phyloP scores from a whole-genome alignment of 2,329 filamentous ascomycete genomes.

The Colletotrichum higginsianum region DNA sequence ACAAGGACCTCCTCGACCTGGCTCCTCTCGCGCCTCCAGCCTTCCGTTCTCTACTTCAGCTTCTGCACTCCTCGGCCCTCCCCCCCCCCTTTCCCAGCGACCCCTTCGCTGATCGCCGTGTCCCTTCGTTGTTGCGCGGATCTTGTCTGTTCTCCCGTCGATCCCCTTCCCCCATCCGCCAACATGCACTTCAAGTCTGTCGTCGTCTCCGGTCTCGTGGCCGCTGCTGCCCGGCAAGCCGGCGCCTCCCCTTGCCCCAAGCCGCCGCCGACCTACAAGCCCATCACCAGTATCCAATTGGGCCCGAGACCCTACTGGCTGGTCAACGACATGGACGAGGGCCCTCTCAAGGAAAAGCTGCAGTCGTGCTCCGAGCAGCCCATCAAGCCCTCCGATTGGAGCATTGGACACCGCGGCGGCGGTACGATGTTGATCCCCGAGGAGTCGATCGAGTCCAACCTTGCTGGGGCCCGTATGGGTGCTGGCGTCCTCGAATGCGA shows the following conservation, averaged over 20 bases:
- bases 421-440: constrained; percentile 76
- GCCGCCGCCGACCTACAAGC: constrained; percentile 45
- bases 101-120: constrained; percentile 5
- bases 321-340: constrained; percentile 73
- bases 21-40: neutral
- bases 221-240: constrained; percentile 36
- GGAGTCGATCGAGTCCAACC: constrained; percentile 71
- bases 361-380: constrained; percentile 68
- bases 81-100: neutral
- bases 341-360: constrained; percentile 72
- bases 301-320: constrained; percentile 77
- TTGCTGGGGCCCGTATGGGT: constrained; percentile 77
- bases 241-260: constrained; percentile 35
- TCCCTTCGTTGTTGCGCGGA: constrained; percentile 5
- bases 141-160: neutral
- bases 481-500: constrained; percentile 78
- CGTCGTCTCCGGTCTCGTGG: constrained; percentile 50
- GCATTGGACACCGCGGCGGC: constrained; percentile 73
- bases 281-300: constrained; percentile 67
- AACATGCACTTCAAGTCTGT: constrained; percentile 52
- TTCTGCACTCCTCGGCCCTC: neutral
- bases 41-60: neutral
- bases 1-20: neutral
- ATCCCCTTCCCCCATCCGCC: neutral
- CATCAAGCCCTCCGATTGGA: constrained; percentile 67